Evolutionary conservation across 352 stramenopile genomes (phyloP), one percentile per base, ranked within the genome.

Genomic region (Phytophthora hybrid): DNA sequence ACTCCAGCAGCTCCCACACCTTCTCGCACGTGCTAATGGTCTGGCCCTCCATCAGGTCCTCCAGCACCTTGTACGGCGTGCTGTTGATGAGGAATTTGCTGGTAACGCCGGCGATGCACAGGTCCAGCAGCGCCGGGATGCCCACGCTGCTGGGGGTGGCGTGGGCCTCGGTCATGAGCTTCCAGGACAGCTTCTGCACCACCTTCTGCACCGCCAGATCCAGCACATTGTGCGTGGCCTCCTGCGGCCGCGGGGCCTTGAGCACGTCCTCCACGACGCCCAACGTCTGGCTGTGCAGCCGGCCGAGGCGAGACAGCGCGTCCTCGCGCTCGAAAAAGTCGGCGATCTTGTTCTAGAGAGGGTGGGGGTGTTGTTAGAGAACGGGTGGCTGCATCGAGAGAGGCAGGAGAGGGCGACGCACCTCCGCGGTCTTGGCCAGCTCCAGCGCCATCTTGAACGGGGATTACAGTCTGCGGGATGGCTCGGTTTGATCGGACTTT

Each of bases 21-120:
- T 90, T 89, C 72, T 97, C 90, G 65, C 90, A 97, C n/a, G 84
- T 93, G 70, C 69, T 84, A 69, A 97, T 94, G 21, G 88, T 95
- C 71, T 97, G 90, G 4, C 87, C 84, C 56, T 97, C 90, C 87
- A 95, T 93, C 37, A 97, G 74, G 71, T 97, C 88, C 55, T 95
- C 90, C 29, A 97, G 79, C 51, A 97, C 77, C 63, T 94, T 93
- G 78, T 97, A 97, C 13, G 90, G 88, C 23, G 89, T 87, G 71
- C 80, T 92, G 68, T 85, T 88, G 41, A 91, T 62, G 55, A 97
- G 64, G 44, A 84, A 83, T 10, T 90, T 81, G n/a, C 78, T 77
- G 31, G 66, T 76, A 29, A 93, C 89, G n/a, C 90, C 90, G 13
- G 82, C 82, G 63, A 95, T 95, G 55, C 88, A 97, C 58, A 97